Percentiles rank a stretch among this genome's conserved stretches.
phyloP scores from a whole-genome alignment of 2,329 filamentous ascomycete genomes.

The Pyrenochaeta sp. region DNA sequence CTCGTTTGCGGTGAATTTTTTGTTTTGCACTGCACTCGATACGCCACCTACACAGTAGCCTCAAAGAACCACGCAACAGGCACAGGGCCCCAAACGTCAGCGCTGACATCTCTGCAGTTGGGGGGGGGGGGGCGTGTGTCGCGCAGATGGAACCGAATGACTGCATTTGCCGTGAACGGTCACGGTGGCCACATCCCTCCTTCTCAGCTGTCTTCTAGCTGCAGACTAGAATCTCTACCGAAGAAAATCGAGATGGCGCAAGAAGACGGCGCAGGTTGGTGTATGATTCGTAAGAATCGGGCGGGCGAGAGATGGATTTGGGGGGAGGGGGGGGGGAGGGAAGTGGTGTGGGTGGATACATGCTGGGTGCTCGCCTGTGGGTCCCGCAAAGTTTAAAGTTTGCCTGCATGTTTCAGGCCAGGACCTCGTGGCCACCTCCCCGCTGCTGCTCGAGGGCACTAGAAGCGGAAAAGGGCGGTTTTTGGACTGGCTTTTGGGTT shows the following conservation, averaged over 20 bases:
- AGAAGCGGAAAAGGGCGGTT: slow-evolving; percentile 6
- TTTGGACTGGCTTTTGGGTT: slow-evolving; percentile 16
- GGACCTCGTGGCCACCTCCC: slow-evolving; percentile 14
- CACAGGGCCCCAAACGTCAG: slow-evolving; percentile 1
- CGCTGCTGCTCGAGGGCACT: slow-evolving; percentile 13
- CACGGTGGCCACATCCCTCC: background rate
- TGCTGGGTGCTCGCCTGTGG: slow-evolving; percentile 7
- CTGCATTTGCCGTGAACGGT: background rate
- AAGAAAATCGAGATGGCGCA: slow-evolving; percentile 21
- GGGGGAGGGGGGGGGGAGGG: no score
- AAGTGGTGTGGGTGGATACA: slow-evolving; percentile 4
- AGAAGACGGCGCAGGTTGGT: slow-evolving; percentile 9
- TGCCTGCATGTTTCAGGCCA: slow-evolving; percentile 29
- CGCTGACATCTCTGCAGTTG: background rate
- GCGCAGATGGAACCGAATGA: background rate
- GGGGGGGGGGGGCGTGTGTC: no score
- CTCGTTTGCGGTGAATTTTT: background rate
- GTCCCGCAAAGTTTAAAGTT: slow-evolving; percentile 32
- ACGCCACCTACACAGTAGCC: slow-evolving; percentile 1
- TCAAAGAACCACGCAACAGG: background rate
- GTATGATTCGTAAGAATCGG: slow-evolving; percentile 13
- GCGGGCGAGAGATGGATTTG: slow-evolving; percentile 4
- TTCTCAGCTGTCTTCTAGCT: slow-evolving; percentile 15
- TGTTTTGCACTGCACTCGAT: background rate
- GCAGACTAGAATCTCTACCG: slow-evolving; percentile 25